These are phyloP conservation scores for Ustilago esculenta DNA, from an alignment of 1,284 basidiomycete species.

Conservation along the genomic window DNA sequence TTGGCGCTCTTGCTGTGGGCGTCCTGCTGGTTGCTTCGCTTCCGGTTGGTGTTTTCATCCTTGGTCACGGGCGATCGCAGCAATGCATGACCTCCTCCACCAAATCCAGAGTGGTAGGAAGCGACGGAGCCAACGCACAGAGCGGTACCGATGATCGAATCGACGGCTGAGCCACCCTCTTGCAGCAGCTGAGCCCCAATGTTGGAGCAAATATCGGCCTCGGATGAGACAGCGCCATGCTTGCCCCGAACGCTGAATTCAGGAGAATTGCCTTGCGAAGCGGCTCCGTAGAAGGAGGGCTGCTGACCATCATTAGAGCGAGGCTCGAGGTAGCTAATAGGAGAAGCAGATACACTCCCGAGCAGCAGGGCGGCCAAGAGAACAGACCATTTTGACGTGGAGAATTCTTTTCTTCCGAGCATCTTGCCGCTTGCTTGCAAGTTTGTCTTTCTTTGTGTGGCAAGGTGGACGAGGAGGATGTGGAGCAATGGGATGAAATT, in stretches of 20 bases:
- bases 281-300: constrained; percentile 39
- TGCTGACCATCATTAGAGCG: constrained; percentile 14
- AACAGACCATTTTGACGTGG: constrained; percentile 1
- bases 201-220: constrained; percentile 68
- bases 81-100: constrained; percentile 65
- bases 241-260: constrained; percentile 43
- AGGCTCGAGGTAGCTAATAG: constrained; percentile 8
- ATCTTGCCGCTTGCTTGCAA: too few species aligned
- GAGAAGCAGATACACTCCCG: not conserved
- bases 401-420: not conserved
- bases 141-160: constrained; percentile 61
- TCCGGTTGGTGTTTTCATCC: constrained; percentile 21
- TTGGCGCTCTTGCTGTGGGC: constrained; percentile 42
- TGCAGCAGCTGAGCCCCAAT: constrained; percentile 67
- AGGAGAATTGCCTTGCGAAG: constrained; percentile 53
- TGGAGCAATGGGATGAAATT: too few species aligned
- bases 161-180: constrained; percentile 68
- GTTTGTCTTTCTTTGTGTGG: too few species aligned
- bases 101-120: constrained; percentile 69
- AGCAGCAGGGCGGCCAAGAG: constrained; percentile 8
- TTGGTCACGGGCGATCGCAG: constrained; percentile 38
- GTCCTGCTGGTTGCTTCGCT: constrained; percentile 16
- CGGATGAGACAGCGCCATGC: constrained; percentile 60
- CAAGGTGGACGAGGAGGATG: too few species aligned
- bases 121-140: constrained; percentile 68